These are phyloP conservation scores for Elaphomyces granulatus DNA, from an alignment of 495 filamentous ascomycete species.

Conservation along the genomic window DNA sequence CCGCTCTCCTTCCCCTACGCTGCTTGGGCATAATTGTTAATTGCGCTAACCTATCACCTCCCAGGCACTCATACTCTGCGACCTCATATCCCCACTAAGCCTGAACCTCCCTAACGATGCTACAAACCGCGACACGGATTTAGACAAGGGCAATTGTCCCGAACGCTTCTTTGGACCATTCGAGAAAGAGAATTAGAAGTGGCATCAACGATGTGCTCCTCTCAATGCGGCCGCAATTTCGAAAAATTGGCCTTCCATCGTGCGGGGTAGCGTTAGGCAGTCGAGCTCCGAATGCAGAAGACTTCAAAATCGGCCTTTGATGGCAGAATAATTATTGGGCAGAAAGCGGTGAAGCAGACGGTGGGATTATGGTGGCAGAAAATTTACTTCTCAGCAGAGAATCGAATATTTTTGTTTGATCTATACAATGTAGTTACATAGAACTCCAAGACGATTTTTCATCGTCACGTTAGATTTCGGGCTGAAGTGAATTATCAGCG, in stretches of 20 bases:
- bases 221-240: not conserved
- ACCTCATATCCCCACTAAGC: not conserved
- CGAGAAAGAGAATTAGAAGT: not conserved
- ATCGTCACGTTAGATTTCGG: no score
- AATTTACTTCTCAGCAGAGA: no score
- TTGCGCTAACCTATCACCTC: not conserved
- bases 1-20: not conserved
- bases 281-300: no score
- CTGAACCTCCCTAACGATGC: not conserved
- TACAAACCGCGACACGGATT: not conserved
- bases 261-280: not conserved
- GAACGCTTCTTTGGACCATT: not conserved
- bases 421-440: no score
- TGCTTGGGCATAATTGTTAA: not conserved
- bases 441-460: no score
- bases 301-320: not conserved
- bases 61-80: not conserved
- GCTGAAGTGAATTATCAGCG: no score
- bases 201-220: not conserved
- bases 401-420: no score
- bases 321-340: no score
- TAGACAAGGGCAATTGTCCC: not conserved
- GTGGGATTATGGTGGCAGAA: no score
- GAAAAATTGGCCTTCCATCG: not conserved
- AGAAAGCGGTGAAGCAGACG: no score